These are phyloP conservation scores for Solanum lycopersicoides DNA, from an alignment of 257 asterid species.

Conservation along the genomic window DNA sequence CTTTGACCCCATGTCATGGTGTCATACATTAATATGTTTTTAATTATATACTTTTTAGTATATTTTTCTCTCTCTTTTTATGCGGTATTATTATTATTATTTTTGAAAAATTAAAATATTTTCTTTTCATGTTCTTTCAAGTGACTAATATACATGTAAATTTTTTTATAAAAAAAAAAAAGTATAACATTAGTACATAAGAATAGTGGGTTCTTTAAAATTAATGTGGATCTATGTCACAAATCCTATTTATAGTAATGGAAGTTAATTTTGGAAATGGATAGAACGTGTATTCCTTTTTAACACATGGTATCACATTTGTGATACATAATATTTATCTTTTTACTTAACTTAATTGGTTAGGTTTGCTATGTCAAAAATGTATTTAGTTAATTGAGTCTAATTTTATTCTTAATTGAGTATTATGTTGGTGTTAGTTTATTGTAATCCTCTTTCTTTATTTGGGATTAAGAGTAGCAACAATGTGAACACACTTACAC, in stretches of 20 bases:
- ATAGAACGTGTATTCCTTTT: neutral
- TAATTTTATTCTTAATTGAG: neutral
- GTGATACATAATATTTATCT: neutral
- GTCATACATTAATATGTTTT: neutral
- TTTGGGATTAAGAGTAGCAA: neutral
- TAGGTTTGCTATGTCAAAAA: neutral
- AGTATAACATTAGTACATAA: too few relatives aligned
- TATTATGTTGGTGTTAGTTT: neutral
- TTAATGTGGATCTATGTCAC: neutral
- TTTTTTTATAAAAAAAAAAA: too few relatives aligned
- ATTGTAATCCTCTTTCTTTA: neutral
- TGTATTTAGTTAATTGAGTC: neutral
- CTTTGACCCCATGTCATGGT: neutral
- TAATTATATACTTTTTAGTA: too few relatives aligned
- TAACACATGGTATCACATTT: neutral
- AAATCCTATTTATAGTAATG: neutral
- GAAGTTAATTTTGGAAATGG: neutral
- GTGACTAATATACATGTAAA: too few relatives aligned
- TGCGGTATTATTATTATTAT: too few relatives aligned
- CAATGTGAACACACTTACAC: neutral
- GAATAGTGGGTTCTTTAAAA: neutral
- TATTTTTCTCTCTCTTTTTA: neutral
- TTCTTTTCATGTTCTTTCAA: neutral
- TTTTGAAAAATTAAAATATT: too few relatives aligned
- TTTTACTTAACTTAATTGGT: neutral